phyloP scores from a whole-genome alignment of 495 filamentous ascomycete species.

The Trichoderma asperelloides region DNA sequence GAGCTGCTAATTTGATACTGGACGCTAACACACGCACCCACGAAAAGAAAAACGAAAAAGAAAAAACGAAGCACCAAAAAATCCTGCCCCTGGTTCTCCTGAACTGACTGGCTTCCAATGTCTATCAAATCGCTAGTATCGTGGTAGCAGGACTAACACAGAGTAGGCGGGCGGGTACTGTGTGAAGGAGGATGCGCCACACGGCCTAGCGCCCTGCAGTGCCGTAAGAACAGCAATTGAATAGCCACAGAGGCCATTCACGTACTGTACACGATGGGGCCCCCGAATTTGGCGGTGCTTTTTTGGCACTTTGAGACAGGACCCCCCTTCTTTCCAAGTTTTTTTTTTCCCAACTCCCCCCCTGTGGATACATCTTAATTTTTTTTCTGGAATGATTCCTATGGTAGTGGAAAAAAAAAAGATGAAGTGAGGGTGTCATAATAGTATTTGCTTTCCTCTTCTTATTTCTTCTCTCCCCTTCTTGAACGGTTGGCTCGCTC shows the following conservation, averaged over 20 bases:
- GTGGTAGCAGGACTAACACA: not conserved
- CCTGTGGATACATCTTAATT: not conserved
- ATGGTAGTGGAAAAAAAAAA: not conserved
- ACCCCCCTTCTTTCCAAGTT: not conserved
- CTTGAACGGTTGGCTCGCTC: not conserved
- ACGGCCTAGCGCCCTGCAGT: no score
- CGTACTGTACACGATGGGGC: no score
- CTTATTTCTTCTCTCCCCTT: not conserved
- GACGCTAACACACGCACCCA: not conserved
- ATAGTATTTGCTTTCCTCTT: not conserved
- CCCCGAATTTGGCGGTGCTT: not conserved
- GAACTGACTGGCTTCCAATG: not conserved
- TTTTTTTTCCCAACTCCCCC: not conserved
- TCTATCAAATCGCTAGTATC: not conserved
- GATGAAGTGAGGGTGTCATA: no score
- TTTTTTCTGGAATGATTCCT: slow-evolving; percentile 6
- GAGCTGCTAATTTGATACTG: no score
- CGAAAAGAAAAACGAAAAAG: not conserved
- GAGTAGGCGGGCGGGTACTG: no score
- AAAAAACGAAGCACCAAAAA: not conserved
- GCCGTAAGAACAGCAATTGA: no score
- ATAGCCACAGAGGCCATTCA: no score
- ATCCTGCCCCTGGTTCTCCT: not conserved
- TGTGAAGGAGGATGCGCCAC: no score
- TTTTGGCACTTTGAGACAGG: no score